phyloP scores from a whole-genome alignment of 2,329 filamentous ascomycete genomes.

The Hypoxylon sp. region DNA sequence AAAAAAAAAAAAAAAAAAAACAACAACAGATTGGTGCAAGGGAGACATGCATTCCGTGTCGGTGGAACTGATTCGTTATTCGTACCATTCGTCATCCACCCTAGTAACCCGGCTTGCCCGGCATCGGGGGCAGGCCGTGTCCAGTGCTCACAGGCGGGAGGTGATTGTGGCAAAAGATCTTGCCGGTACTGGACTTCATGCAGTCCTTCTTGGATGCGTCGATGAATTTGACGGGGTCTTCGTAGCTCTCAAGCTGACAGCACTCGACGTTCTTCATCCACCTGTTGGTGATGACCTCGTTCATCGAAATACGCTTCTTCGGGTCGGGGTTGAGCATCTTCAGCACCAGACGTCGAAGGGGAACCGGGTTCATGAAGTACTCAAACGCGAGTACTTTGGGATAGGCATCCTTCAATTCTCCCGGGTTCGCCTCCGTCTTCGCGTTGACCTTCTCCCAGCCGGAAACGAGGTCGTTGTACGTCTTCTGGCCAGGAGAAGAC shows the following conservation, averaged over 20 bases:
- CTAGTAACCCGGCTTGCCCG: constrained; percentile 62
- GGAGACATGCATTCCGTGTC: too few relatives aligned
- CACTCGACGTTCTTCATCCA: constrained; percentile 80
- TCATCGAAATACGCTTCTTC: constrained; percentile 71
- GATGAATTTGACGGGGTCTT: constrained; percentile 65
- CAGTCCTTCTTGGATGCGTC: constrained; percentile 66
- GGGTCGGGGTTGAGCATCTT: constrained; percentile 87
- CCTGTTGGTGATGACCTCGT: constrained; percentile 72
- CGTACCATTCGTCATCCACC: background rate
- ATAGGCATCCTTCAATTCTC: constrained; percentile 65
- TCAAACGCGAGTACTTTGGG: constrained; percentile 73
- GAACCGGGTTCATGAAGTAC: constrained; percentile 68
- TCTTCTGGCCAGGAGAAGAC: constrained; percentile 50
- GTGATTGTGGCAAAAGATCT: constrained; percentile 67
- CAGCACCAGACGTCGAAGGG: constrained; percentile 74
- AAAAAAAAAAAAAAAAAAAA: constrained; percentile 7
- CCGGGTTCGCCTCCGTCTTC: constrained; percentile 53
- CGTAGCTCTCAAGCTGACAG: constrained; percentile 76
- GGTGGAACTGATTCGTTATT: background rate
- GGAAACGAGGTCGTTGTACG: constrained; percentile 69
- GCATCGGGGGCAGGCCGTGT: constrained; percentile 62
- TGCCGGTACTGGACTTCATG: constrained; percentile 53
- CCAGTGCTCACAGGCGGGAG: constrained; percentile 57
- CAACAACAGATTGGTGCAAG: background rate
- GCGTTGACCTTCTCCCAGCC: constrained; percentile 75